Evolutionary conservation across 116 monocot genomes (phyloP), one percentile per base, ranked within the genome.

Genomic region (Thalassia testudinum): DNA sequence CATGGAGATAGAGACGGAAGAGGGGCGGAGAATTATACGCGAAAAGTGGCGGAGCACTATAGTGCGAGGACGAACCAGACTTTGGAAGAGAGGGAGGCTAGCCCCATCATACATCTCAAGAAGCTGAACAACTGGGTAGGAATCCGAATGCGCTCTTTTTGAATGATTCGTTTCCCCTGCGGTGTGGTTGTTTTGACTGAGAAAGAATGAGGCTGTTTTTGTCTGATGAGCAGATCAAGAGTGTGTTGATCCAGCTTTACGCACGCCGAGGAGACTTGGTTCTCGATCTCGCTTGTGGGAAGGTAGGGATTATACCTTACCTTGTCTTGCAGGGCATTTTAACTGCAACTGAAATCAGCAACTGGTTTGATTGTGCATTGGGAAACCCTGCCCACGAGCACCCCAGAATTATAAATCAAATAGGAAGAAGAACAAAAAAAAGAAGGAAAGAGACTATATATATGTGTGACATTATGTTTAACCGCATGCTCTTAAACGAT

Each of bases 111-210:
- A 57, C 93, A 95, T 64, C 61, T 95, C 17, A 95, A 95, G 62
- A 95, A 95, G 71, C 81, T 95, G 19, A 95, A 95, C 60, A 95
- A 95, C 42, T 95, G 93, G 93, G 88, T 87, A n/a, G n/a, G n/a
- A n/a, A n/a, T n/a, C n/a, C 24, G 24, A 25, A 48, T 60, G 47
- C 45, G 8, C 19, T 45, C 27, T 44, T 47, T 27, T 20, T 54
- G 53, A 28, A 19, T 45, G 18, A 0, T 12, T n/a, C n/a, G n/a
- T n/a, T n/a, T n/a, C n/a, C n/a, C 10, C 5, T 48, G 60, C 44
- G 34, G 19, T 21, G 49, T 49, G 14, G 47, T 12, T 17, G 5
- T 47, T 47, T 20, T 47, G 5, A 47, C 12, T 20, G 14, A 5
- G 7, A 10, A 47, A 18, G 7, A 4, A 20, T 17, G 5, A 17